These are phyloP conservation scores for Nidularia sp. DNA, from an alignment of 768 basidiomycete genomes.

Conservation along the genomic window DNA sequence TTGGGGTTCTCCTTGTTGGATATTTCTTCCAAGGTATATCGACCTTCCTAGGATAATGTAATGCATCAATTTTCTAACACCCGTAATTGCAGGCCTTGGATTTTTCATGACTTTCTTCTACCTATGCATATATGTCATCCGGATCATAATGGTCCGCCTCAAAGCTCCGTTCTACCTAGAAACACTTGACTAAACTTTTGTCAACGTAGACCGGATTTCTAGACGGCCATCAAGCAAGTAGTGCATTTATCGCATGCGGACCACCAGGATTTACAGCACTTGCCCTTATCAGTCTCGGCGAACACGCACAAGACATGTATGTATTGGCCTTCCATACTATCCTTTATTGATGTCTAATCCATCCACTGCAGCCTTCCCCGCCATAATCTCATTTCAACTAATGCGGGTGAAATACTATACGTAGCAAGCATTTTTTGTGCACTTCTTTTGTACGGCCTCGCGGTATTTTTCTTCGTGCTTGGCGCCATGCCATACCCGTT, in stretches of 20 bases:
- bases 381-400: slow-evolving; percentile 27
- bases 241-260: slow-evolving; percentile 43
- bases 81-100: slow-evolving; percentile 38
- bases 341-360: not conserved
- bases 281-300: slow-evolving; percentile 40
- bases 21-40: slow-evolving; percentile 18
- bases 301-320: slow-evolving; percentile 31
- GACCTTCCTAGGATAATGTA: too few relatives aligned
- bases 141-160: slow-evolving; percentile 33
- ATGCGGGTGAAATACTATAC: slow-evolving; percentile 42
- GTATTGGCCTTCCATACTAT: not conserved
- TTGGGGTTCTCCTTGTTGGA: slow-evolving; percentile 37
- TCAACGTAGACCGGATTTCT: slow-evolving; percentile 36
- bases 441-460: slow-evolving; percentile 39
- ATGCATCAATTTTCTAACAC: too few relatives aligned
- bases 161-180: too few relatives aligned
- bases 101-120: slow-evolving; percentile 50
- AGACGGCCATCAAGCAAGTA: slow-evolving; percentile 43
- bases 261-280: slow-evolving; percentile 48
- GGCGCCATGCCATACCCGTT: slow-evolving; percentile 45
- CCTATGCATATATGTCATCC: slow-evolving; percentile 43
- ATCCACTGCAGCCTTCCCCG: slow-evolving; percentile 20
- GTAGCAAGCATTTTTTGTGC: slow-evolving; percentile 31
- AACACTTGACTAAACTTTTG: too few relatives aligned
- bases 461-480: slow-evolving; percentile 42